Base-by-base conservation (phyloP, 2,329 filamentous ascomycete genomes). In the Thelonectria olida region DNA sequence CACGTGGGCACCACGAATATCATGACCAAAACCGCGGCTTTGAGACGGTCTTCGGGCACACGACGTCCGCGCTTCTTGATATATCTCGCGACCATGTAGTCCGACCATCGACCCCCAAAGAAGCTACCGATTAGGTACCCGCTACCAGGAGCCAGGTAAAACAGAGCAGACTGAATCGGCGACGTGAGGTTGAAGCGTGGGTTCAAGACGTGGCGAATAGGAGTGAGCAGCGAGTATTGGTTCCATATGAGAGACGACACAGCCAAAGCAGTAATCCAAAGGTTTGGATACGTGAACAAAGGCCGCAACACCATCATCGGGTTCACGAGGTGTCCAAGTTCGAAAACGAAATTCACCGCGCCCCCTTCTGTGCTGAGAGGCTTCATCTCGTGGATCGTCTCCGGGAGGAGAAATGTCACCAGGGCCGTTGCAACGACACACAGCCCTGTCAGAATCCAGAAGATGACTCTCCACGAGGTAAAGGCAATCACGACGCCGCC, bases 401-500 rank as follows among this genome's bases (percentile, higher is more conserved):
- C 90, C 0, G 89, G 89, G 19, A 92, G 81, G 28, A 91, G 78
- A 61, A 88, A 82, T 51, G 86, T 77, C 25, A 88, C 82, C 3
- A 87, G 78, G 0, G 86, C n/a, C 0, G 82, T 79, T 2, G 85
- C 86, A 0, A 82, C 74, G 2, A 82, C 88, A 0, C 85, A 84
- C 1, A 92, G 80, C 0, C 84, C 89, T 0, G 86, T 83, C 67
- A 92, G 88, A 1, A 92, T 79, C 86, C 88, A 92, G 76, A 92
- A 92, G 61, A 92, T 90, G 42, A 85, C 84, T 27, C 88, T 79
- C 90, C 90, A 92, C 17, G 81, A 82, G 5, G 81, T 78, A 74
- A 85, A 91, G 0, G 88, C 92, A 23, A 91, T 88, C 52, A 92
- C 89, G 23, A 91, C 87, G 25, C 89, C 90, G 63, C 89, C 84